A percentile compares a stretch with the other conserved stretches of the same genome.
These are phyloP conservation scores for Rosa multiflora DNA, from an alignment of 306 rosid genomes.

Conservation along the genomic window DNA sequence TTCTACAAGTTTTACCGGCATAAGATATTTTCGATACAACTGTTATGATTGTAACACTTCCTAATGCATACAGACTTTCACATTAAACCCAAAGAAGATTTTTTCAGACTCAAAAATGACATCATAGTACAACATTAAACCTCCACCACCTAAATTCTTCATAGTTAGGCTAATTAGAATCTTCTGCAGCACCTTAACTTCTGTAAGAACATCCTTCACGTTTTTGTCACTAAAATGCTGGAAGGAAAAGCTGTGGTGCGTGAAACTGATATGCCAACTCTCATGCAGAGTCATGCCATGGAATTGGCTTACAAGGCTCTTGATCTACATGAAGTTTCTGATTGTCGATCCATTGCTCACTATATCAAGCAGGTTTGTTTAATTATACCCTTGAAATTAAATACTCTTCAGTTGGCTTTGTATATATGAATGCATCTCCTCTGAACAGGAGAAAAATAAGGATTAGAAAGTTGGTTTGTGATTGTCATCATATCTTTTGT, in stretches of 20 bases:
- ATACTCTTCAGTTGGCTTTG: background rate
- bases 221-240: conserved; percentile 43
- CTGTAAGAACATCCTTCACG: background rate
- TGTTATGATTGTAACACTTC: conserved; percentile 36
- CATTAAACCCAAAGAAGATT: conserved; percentile 13
- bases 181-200: conserved; percentile 3
- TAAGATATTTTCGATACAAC: conserved; percentile 36
- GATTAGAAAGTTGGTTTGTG: background rate
- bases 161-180: background rate
- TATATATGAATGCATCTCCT: background rate
- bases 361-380: conserved; percentile 60
- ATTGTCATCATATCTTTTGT: background rate
- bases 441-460: conserved; percentile 2
- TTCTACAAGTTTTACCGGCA: background rate
- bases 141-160: conserved; percentile 37
- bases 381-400: background rate
- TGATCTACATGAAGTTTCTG: conserved; percentile 58
- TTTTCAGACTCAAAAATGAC: conserved; percentile 7
- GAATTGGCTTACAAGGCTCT: conserved; percentile 67
- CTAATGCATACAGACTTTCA: conserved; percentile 24
- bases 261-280: conserved; percentile 59
- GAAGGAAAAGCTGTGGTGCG: conserved; percentile 70
- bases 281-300: conserved; percentile 53
- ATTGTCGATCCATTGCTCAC: conserved; percentile 57
- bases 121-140: conserved; percentile 25